Conservation (phyloP, 192 early-diverging fungal genomes). For the Funneliformis geosporum region DNA sequence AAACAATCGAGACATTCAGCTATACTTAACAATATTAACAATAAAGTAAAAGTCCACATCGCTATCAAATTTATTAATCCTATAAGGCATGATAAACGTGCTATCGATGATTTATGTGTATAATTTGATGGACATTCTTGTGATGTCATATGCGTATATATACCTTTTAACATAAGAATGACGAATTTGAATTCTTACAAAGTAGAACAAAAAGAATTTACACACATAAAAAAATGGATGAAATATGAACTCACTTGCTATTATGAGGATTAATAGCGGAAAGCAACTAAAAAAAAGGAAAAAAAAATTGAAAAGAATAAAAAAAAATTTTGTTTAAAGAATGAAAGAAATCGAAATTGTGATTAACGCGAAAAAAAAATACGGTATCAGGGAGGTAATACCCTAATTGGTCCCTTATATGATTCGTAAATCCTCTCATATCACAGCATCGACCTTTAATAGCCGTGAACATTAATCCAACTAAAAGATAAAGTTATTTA, state of each 20-base stretch:
- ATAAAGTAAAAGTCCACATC: not conserved
- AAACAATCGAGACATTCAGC: not conserved
- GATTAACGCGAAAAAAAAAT: not conserved
- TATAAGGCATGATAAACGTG: not conserved
- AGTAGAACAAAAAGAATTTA: too few species aligned
- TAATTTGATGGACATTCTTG: not conserved
- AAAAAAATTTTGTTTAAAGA: too few species aligned
- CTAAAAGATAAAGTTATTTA: not conserved
- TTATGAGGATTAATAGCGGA: not conserved
- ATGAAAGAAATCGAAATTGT: too few species aligned
- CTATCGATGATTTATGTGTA: not conserved
- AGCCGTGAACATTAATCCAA: not conserved
- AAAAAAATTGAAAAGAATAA: not conserved
- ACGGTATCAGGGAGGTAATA: not conserved
- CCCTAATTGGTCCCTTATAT: not conserved
- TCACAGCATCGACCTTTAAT: not conserved
- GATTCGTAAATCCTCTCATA: not conserved
- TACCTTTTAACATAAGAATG: not conserved
- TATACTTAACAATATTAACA: not conserved
- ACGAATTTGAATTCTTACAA: too few species aligned
- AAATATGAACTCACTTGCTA: not conserved
- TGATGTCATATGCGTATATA: not conserved
- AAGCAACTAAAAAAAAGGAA: not conserved
- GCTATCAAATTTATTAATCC: not conserved
- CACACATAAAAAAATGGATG: not conserved